A percentile compares a stretch with the other conserved stretches of the same genome.
Conservation (phyloP, 2,329 filamentous ascomycete species). For the Penicillium crustosum region DNA sequence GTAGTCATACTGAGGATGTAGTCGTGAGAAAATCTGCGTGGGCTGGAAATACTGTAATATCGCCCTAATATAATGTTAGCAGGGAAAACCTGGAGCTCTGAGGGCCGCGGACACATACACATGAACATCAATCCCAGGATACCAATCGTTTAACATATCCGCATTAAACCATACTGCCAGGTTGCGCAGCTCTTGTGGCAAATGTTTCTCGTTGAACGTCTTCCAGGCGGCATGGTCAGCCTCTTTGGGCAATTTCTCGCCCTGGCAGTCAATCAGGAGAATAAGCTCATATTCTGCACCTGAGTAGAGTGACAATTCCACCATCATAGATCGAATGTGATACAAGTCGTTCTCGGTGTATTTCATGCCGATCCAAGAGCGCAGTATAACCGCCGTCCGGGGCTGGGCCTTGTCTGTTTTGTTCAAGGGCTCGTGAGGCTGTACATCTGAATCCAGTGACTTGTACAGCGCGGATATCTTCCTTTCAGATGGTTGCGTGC, state of each 20-base stretch:
- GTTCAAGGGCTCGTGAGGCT: background rate
- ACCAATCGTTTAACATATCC: slow-evolving; percentile 13
- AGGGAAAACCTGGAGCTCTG: background rate
- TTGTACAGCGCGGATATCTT: slow-evolving; percentile 7
- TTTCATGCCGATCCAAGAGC: slow-evolving; percentile 78
- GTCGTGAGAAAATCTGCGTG: slow-evolving; percentile 13
- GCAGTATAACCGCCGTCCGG: slow-evolving; percentile 75
- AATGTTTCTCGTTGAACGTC: slow-evolving; percentile 3
- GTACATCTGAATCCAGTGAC: background rate
- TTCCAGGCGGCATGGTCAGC: slow-evolving; percentile 3
- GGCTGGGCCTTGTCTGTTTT: slow-evolving; percentile 25
- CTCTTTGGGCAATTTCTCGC: slow-evolving; percentile 62
- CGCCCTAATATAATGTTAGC: background rate
- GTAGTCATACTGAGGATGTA: slow-evolving; percentile 16
- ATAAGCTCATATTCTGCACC: slow-evolving; percentile 86
- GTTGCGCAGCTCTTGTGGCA: slow-evolving; percentile 11
- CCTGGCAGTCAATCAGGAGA: slow-evolving; percentile 80
- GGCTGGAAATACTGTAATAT: slow-evolving; percentile 18
- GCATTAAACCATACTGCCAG: slow-evolving; percentile 14
- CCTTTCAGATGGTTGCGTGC: slow-evolving; percentile 30
- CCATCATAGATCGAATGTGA: slow-evolving; percentile 77
- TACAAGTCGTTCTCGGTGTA: slow-evolving; percentile 80
- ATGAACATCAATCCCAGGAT: slow-evolving; percentile 14
- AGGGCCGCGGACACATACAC: background rate
- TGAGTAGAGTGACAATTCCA: slow-evolving; percentile 75